phyloP scores from a whole-genome alignment of 2,329 filamentous ascomycete species.

The Sclerotinia borealis region DNA sequence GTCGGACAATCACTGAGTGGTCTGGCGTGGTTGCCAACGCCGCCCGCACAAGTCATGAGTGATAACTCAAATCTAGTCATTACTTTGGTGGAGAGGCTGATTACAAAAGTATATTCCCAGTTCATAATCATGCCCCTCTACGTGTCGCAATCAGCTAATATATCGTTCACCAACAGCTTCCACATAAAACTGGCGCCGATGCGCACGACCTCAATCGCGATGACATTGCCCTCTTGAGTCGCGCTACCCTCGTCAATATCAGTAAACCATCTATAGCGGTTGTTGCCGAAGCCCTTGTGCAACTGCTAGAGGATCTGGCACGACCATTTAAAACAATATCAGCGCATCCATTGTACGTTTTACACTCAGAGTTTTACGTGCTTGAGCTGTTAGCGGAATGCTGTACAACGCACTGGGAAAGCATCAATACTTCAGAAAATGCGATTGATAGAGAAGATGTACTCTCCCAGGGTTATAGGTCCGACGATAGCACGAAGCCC shows the following conservation, averaged over 20 bases:
- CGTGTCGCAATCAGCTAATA: slow-evolving; percentile 16
- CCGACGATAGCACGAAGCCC: slow-evolving; percentile 15
- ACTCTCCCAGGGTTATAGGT: slow-evolving; percentile 15
- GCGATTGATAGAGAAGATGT: slow-evolving; percentile 22
- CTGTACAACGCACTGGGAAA: slow-evolving; percentile 55
- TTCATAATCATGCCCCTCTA: slow-evolving; percentile 3
- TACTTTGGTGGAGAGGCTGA: slow-evolving; percentile 57
- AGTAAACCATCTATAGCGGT: slow-evolving; percentile 47
- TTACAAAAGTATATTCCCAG: slow-evolving; percentile 47
- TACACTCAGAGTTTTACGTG: slow-evolving; percentile 60
- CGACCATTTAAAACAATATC: slow-evolving; percentile 47
- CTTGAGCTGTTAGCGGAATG: slow-evolving; percentile 59
- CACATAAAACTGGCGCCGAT: slow-evolving; percentile 55
- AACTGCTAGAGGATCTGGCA: slow-evolving; percentile 52
- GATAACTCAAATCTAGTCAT: slow-evolving; percentile 53
- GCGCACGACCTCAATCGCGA: slow-evolving; percentile 53
- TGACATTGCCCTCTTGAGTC: slow-evolving; percentile 54
- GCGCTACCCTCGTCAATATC: slow-evolving; percentile 55
- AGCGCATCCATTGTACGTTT: slow-evolving; percentile 51
- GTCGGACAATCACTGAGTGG: slow-evolving; percentile 22
- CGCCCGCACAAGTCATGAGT: slow-evolving; percentile 42
- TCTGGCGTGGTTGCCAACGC: slow-evolving; percentile 23
- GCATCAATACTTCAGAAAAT: slow-evolving; percentile 32
- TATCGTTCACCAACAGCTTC: slow-evolving; percentile 41
- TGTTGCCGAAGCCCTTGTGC: slow-evolving; percentile 52